Base-by-base conservation (phyloP, 1,284 basidiomycete genomes). In the Thecaphora frezii region DNA sequence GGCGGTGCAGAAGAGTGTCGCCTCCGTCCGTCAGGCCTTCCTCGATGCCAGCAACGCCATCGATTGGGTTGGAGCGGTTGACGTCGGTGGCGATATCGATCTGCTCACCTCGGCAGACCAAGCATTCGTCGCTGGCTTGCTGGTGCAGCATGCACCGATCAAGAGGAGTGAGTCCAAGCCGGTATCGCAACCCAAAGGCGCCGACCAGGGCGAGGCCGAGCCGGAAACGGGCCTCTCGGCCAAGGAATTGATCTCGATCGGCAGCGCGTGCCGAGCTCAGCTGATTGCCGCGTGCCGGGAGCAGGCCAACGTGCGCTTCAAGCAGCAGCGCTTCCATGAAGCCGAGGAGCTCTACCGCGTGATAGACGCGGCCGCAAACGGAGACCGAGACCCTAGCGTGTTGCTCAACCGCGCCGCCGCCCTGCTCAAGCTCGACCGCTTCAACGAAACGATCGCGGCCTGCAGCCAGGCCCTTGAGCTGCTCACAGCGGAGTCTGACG, bases 21-120 rank as follows among this genome's bases (percentile, higher is more conserved):
- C 54, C 5, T 33, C 40, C 14, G 58, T 54, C n/a, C 44, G 46
- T 14, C 30, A 9, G 4, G 46, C 63, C 30, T 66, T 61, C 18
- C 36, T 50, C 7, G 51, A 58, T 7, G 58, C 63, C 10, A 54
- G 58, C 37, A 28, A 51, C 2, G 58, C 51, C 13, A 55, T 61
- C 30, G 46, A 58, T 18, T 48, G 41, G 30, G 54, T 47, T 8
- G 58, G 58, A 24, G 22, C 22, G 5, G 7, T 44, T 19, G 58
- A 50, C 1, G 9, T 37, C 1, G 40, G 61, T 16, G 49, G 51
- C 18, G 63, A 66, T 22, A 22, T 58, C 2, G 52, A 42, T 2
- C 54, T 66, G 5, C 3, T 60, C 0, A 14, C 33, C 10, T 14
- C 5, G 10, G 16, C 16, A 9, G 33, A 36, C 33, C 33, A n/a